These are phyloP conservation scores for Coemansia umbellata DNA, from an alignment of 192 early-diverging fungal genomes.

Conservation along the genomic window DNA sequence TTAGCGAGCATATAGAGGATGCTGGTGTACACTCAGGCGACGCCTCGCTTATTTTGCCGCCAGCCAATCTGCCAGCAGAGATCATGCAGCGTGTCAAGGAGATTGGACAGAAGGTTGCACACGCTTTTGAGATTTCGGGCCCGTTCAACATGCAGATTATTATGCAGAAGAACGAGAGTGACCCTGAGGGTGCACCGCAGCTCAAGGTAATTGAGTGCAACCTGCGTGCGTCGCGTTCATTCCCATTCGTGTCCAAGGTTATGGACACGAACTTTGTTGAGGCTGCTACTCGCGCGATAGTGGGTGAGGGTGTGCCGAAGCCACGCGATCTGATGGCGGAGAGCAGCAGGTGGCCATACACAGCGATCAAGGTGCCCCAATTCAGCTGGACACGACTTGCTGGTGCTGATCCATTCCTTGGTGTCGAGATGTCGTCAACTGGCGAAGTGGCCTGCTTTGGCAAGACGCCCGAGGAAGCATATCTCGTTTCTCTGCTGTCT, in stretches of 20 bases:
- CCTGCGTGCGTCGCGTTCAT: slow-evolving; percentile 92
- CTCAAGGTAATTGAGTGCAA: slow-evolving; percentile 99
- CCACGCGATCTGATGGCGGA: slow-evolving; percentile 53
- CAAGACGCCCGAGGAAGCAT: slow-evolving; percentile 82
- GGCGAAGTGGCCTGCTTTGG: slow-evolving; percentile 99
- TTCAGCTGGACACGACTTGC: slow-evolving; percentile 94
- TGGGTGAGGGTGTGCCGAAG: slow-evolving; percentile 57
- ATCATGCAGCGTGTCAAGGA: slow-evolving; percentile 64
- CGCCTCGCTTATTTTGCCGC: slow-evolving; percentile 87
- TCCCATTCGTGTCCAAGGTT: slow-evolving; percentile 97
- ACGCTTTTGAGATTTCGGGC: slow-evolving; percentile 92
- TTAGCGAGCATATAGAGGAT: slow-evolving; percentile 96
- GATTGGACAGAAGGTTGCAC: slow-evolving; percentile 83
- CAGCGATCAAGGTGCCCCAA: slow-evolving; percentile 91
- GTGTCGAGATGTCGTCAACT: slow-evolving; percentile 98
- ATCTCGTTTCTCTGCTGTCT: slow-evolving; percentile 71
- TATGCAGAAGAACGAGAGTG: slow-evolving; percentile 44
- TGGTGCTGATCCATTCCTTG: slow-evolving; percentile 94
- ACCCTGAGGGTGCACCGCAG: slow-evolving; percentile 30
- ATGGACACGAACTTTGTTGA: slow-evolving; percentile 90
- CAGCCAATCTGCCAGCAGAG: slow-evolving; percentile 51
- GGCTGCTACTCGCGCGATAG: slow-evolving; percentile 79
- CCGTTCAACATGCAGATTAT: slow-evolving; percentile 99
- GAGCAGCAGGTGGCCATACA: slow-evolving; percentile 57
- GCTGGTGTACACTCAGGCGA: slow-evolving; percentile 98